phyloP scores from a whole-genome alignment of 805 yeast genomes.

The Lipomyces mesembrius region DNA sequence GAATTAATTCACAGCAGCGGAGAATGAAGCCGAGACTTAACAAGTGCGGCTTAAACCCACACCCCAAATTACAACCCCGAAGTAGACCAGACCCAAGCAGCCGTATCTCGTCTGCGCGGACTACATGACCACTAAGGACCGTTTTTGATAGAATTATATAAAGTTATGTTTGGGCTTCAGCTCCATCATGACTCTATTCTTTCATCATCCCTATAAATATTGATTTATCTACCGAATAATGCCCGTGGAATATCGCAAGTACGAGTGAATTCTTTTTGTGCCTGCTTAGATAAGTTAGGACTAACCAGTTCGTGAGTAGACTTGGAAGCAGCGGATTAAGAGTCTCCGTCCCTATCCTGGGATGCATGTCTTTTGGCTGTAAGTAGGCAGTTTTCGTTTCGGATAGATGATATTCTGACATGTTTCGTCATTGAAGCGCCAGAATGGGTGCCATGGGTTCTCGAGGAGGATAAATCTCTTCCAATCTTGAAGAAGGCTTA shows the following conservation, averaged over 20 bases:
- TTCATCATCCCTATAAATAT: too few species aligned
- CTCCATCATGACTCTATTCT: too few species aligned
- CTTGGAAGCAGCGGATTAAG: slow-evolving; percentile 24
- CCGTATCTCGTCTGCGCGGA: too few species aligned
- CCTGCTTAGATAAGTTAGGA: background rate
- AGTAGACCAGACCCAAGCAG: too few species aligned
- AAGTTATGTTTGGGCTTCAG: too few species aligned
- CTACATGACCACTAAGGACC: too few species aligned
- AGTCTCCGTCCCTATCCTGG: slow-evolving; percentile 28
- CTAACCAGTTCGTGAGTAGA: slow-evolving; percentile 1
- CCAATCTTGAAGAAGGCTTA: slow-evolving; percentile 17
- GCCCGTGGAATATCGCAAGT: slow-evolving; percentile 10
- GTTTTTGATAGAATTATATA: too few species aligned
- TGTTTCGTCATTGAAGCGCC: slow-evolving; percentile 2
- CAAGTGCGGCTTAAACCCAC: too few species aligned
- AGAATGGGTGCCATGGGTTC: slow-evolving; percentile 19
- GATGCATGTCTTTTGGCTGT: slow-evolving; percentile 32
- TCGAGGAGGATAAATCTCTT: slow-evolving; percentile 13
- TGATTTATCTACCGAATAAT: background rate
- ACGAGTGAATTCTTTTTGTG: background rate
- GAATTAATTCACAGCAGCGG: too few species aligned
- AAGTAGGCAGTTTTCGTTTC: background rate
- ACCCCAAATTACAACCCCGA: too few species aligned
- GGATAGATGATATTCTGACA: background rate
- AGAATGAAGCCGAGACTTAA: too few species aligned